Percentiles rank a stretch among this genome's conserved stretches.
These are phyloP conservation scores for Litsea cubeba DNA, from an alignment of 164 flowering plant genomes.

Conservation along the genomic window DNA sequence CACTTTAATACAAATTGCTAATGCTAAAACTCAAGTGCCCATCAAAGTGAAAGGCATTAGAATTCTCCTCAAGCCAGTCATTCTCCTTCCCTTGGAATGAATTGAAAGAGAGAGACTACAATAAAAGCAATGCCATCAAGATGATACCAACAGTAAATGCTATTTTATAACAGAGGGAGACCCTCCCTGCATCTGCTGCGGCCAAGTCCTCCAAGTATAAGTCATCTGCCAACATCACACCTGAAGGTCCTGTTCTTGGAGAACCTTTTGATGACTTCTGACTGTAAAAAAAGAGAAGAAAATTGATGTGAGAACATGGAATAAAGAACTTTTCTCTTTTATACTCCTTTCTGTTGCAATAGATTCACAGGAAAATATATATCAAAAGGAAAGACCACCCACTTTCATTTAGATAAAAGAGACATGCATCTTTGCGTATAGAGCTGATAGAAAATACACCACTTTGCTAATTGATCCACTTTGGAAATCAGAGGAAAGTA, in stretches of 20 bases:
- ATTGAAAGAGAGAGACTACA: background rate
- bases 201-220: background rate
- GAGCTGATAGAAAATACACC: background rate
- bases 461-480: background rate
- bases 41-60: background rate
- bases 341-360: too few relatives aligned
- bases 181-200: background rate
- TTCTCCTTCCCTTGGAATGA: background rate
- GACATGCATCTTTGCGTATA: too few relatives aligned
- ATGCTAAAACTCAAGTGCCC: background rate
- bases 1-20: background rate
- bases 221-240: background rate
- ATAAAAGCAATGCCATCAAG: background rate
- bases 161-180: background rate
- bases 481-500: background rate
- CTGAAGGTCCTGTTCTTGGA: background rate
- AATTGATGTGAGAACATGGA: too few relatives aligned
- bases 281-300: background rate
- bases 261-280: background rate
- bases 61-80: background rate
- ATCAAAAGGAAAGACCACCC: background rate
- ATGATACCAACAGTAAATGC: too few relatives aligned
- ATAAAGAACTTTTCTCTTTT: too few relatives aligned
- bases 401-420: background rate
- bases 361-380: too few relatives aligned